Evolutionary conservation across 1,284 basidiomycete species (phyloP).

Genomic region (Boletus albobrunnescens): DNA sequence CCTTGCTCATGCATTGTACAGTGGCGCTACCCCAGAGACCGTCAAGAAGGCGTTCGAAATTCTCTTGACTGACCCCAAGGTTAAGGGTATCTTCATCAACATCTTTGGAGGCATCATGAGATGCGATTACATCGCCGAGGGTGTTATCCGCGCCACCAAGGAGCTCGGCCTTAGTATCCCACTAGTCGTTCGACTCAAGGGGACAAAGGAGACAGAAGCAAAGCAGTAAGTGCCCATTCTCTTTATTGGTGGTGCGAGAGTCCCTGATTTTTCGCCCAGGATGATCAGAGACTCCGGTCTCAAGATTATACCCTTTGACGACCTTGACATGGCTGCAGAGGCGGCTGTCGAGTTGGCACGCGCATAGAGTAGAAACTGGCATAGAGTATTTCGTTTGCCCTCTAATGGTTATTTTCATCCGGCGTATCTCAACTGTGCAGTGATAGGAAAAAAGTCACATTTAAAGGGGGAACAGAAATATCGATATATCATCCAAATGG

Average conservation of each 20-base stretch:
- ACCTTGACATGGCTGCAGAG: conserved; percentile 81
- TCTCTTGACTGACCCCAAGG: conserved; percentile 83
- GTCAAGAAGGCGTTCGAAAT: conserved; percentile 99
- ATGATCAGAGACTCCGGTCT: conserved; percentile 91
- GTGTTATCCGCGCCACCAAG: conserved; percentile 96
- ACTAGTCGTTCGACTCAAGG: conserved; percentile 91
- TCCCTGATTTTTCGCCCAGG: conserved; percentile 39
- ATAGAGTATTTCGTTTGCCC: conserved; percentile 25
- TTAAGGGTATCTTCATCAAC: conserved; percentile 99
- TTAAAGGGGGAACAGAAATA: conserved; percentile 28
- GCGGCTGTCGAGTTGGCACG: conserved; percentile 75
- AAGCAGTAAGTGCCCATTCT: conserved; percentile 66
- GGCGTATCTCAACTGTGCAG: not conserved
- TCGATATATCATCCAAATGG: conserved; percentile 32
- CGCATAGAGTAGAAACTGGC: conserved; percentile 7
- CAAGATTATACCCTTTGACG: conserved; percentile 89
- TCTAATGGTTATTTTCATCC: conserved; percentile 16
- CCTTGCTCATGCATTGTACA: conserved; percentile 30
- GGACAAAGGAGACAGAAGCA: conserved; percentile 94
- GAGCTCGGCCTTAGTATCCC: conserved; percentile 86
- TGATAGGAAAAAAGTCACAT: conserved; percentile 30
- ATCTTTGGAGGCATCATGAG: conserved; percentile 97
- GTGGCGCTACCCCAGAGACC: conserved; percentile 95
- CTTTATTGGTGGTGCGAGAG: not conserved
- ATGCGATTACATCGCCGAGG: conserved; percentile 95